Percentiles rank a stretch among this genome's conserved stretches.
Conservation (phyloP, 2,329 filamentous ascomycete species). For the Ilyonectria mors-panacis region DNA sequence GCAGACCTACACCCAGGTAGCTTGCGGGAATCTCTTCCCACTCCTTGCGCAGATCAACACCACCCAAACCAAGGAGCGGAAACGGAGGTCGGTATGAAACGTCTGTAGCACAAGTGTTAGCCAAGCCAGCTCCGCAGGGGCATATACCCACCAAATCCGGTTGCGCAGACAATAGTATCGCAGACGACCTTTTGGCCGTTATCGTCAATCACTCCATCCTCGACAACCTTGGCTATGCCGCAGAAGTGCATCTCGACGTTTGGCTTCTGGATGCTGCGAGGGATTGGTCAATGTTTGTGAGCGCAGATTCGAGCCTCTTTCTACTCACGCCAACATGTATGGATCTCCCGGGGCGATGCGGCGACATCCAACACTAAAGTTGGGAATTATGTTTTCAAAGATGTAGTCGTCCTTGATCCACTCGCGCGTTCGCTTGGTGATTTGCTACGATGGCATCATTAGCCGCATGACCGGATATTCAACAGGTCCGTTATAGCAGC, state of each 20-base stretch:
- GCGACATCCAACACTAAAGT: slow-evolving; percentile 15
- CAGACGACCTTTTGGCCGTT: slow-evolving; percentile 2
- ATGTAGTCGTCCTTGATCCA: neutral
- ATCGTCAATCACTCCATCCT: slow-evolving; percentile 9
- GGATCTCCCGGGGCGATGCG: slow-evolving; percentile 11
- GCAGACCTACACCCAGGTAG: neutral
- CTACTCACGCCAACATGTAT: slow-evolving; percentile 20
- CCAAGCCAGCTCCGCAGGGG: neutral
- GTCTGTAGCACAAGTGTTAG: neutral
- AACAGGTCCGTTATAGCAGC: neutral
- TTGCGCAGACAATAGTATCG: slow-evolving; percentile 22
- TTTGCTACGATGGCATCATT: neutral
- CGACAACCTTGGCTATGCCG: neutral
- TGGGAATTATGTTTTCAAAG: neutral
- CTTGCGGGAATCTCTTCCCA: neutral
- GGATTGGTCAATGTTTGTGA: neutral
- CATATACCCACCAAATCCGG: slow-evolving; percentile 7
- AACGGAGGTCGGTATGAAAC: slow-evolving; percentile 11
- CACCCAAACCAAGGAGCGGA: neutral
- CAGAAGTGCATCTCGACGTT: slow-evolving; percentile 23
- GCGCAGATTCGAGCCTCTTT: neutral
- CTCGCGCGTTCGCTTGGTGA: neutral
- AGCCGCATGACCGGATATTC: neutral
- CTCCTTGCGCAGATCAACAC: slow-evolving; percentile 3
- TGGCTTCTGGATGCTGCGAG: slow-evolving; percentile 4